Base-by-base conservation (phyloP, 192 early-diverging fungal species). In the Lobosporangium transversale region DNA sequence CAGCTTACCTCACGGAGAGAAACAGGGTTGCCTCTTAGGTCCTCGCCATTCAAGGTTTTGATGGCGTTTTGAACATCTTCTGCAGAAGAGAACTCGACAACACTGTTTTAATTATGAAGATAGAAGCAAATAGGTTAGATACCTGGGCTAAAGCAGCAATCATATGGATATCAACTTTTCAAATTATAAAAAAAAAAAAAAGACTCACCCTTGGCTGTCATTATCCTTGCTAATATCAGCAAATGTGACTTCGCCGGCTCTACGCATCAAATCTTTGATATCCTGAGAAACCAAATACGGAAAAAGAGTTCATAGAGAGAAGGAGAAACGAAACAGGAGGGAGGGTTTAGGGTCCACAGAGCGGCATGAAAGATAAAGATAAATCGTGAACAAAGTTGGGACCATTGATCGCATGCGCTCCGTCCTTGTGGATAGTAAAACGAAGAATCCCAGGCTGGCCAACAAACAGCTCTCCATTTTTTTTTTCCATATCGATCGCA, bases 211-310 rank as follows among this genome's bases (percentile, higher is more conserved):
- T 78, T 93, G 88, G 30, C 93, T 94, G 30, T 90, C 84, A 14
- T 90, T 84, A 64, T 86, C 88, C 82, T 92, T 92, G 82, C 90
- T 91, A 57, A 94, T 87, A 74, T 97, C 94, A 8, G 97, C 92
- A 86, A 94, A 98, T 26, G 90, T 87, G 18, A 98, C 96, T 75
- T 96, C 94, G 53, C 96, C 96, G 30, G 94, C 96, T 67, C 94
- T 94, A 61, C 94, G 92, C 83, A 97, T 93, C 66, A 94, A 84
- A 75, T 97, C 96, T 85, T 98, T 98, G 83, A 98, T 86, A 84
- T 95, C 95, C 94, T 97, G 84, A 78, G n/a, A 29, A 29, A n/a
- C 52, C 45, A 50, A 68, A 48, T 36, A 37, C 55, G 54, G 24
- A 53, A 35, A 61, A 52, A 30, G 47, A 55, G 44, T 27, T 79